phyloP scores from a whole-genome alignment of 1,139 yeast genomes.

The Arxiozyma slooffiae region DNA sequence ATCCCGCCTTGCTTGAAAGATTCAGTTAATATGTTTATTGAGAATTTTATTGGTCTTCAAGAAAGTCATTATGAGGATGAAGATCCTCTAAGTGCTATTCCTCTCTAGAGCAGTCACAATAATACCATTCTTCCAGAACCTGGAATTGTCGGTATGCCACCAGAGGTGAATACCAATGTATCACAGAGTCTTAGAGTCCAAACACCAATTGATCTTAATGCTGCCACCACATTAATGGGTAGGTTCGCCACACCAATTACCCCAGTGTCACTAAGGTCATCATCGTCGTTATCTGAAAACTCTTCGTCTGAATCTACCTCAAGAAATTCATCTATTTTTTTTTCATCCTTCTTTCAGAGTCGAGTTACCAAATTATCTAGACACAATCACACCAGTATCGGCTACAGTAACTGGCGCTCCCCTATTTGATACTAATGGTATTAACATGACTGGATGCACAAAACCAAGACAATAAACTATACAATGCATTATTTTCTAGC shows the following conservation, averaged over 20 bases:
- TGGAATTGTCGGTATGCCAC: not conserved
- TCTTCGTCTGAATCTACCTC: constrained; percentile 4
- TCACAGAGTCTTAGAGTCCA: constrained; percentile 1
- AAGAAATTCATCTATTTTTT: constrained; percentile 5
- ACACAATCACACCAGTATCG: constrained; percentile 9
- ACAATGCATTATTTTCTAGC: constrained; percentile 35
- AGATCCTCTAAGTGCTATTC: not conserved
- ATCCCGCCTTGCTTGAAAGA: constrained; percentile 9
- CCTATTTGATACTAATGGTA: not conserved
- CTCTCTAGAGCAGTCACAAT: not conserved
- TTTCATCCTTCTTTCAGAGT: constrained; percentile 10
- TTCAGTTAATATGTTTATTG: constrained; percentile 12
- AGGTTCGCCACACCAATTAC: not conserved
- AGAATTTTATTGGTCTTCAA: constrained; percentile 12
- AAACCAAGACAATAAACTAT: constrained; percentile 1
- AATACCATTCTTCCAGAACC: not conserved
- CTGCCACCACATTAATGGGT: not conserved
- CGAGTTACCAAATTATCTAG: constrained; percentile 8
- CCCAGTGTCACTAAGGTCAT: constrained; percentile 4
- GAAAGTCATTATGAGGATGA: constrained; percentile 5
- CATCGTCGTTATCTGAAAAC: constrained; percentile 5
- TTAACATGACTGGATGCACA: not conserved
- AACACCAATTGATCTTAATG: constrained; percentile 2
- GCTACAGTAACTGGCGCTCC: constrained; percentile 4
- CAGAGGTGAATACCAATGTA: not conserved